A percentile compares a stretch with the other conserved stretches of the same genome.
phyloP scores from a whole-genome alignment of 2,329 filamentous ascomycete genomes.

The Aureobasidium sp. region DNA sequence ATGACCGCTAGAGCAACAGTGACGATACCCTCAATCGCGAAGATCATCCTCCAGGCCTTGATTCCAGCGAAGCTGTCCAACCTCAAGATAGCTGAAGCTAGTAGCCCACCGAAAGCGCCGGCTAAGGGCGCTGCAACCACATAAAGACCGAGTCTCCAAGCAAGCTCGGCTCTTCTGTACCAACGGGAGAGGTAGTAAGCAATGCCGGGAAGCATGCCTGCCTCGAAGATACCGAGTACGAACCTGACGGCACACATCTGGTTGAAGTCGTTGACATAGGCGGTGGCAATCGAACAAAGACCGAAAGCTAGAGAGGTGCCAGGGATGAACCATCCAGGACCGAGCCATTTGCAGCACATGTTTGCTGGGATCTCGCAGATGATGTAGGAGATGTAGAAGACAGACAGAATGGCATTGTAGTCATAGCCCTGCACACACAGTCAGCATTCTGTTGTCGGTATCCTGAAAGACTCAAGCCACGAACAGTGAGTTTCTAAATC shows the following conservation, averaged over 20 bases:
- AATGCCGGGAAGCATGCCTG: slow-evolving; percentile 65
- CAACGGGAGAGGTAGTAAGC: slow-evolving; percentile 45
- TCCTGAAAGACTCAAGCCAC: not conserved
- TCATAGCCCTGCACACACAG: slow-evolving; percentile 41
- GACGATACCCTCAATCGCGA: slow-evolving; percentile 61
- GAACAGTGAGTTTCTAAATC: slow-evolving; percentile 13
- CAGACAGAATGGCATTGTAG: slow-evolving; percentile 58
- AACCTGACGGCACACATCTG: slow-evolving; percentile 55
- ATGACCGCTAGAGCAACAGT: slow-evolving; percentile 50
- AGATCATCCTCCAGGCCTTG: slow-evolving; percentile 59
- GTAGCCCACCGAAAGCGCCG: slow-evolving; percentile 60
- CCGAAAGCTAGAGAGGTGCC: slow-evolving; percentile 54
- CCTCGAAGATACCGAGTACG: slow-evolving; percentile 55
- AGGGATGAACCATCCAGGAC: slow-evolving; percentile 64
- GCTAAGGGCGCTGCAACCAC: slow-evolving; percentile 63
- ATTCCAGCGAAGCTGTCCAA: slow-evolving; percentile 50
- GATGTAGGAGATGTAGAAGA: slow-evolving; percentile 68
- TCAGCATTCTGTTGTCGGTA: not conserved
- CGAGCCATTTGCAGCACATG: slow-evolving; percentile 60
- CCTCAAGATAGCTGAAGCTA: slow-evolving; percentile 53
- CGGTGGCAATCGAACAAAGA: slow-evolving; percentile 53
- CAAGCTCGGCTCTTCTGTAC: slow-evolving; percentile 58
- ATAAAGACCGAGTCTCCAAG: slow-evolving; percentile 59
- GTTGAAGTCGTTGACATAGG: slow-evolving; percentile 50
- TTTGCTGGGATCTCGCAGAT: slow-evolving; percentile 63